phyloP scores from a whole-genome alignment of 768 basidiomycete species.

The Kondoa malvinella region DNA sequence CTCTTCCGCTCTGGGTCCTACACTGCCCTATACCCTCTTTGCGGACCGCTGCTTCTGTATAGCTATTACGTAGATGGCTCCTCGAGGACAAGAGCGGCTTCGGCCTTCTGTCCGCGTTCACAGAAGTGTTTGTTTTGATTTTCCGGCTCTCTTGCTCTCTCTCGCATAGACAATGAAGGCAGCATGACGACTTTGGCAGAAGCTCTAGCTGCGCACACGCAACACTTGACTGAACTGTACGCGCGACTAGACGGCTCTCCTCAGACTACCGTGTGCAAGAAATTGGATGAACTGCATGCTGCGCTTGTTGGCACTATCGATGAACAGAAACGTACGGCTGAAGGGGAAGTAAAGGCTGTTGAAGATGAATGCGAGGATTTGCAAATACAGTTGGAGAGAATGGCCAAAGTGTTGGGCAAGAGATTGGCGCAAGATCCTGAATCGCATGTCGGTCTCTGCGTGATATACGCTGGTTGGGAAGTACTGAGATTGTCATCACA shows the following conservation, averaged over 20 bases:
- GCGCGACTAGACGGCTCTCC: conserved; percentile 4
- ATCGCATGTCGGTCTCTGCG: background rate
- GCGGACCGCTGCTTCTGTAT: too few species aligned
- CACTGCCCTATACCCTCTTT: too few species aligned
- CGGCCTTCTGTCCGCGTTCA: too few species aligned
- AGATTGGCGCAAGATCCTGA: background rate
- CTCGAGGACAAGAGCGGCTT: too few species aligned
- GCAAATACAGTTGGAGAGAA: background rate
- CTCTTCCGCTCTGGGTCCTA: too few species aligned
- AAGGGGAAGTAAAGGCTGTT: conserved; percentile 7
- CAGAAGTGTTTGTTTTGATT: too few species aligned
- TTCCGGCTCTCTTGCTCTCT: too few species aligned
- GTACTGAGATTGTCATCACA: background rate
- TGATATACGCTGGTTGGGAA: background rate
- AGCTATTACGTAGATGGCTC: too few species aligned
- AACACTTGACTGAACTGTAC: conserved; percentile 9
- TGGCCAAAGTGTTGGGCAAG: conserved; percentile 4
- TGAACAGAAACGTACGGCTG: conserved; percentile 11
- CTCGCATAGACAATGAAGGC: too few species aligned
- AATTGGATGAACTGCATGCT: conserved; percentile 15
- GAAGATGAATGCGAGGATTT: conserved; percentile 6
- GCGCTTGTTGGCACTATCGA: conserved; percentile 15
- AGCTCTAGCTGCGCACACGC: conserved; percentile 8
- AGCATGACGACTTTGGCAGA: too few species aligned
- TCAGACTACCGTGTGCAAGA: background rate